Evolutionary conservation across 305 asterid genomes (phyloP), one percentile per base, ranked within the genome.

Genomic region (Petunia hybrid): DNA sequence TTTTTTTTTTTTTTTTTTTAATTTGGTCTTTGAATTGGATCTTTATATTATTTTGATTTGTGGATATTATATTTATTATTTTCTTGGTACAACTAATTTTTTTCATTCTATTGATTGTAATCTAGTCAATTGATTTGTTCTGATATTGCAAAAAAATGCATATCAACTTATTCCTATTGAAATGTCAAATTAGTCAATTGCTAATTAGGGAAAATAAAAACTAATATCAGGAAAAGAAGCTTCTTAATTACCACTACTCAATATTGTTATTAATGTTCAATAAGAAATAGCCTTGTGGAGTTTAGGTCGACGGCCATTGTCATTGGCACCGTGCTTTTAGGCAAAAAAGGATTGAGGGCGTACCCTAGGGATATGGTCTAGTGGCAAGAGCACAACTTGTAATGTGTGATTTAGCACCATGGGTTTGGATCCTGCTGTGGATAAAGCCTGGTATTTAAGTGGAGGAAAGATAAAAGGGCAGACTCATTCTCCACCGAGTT

Each of bases 21-120:
- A n/a, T 70, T 46, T 5, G 1, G 39, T 77, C 57, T 57, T 45
- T 43, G 36, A 68, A 64, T 43, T 51, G 46, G 80, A 81, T 77
- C 82, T 62, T 70, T 41, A 42, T 2, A 83, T 16, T 79, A 91
- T 93, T 95, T 39, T 76, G 4, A 8, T 31, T 51, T 36, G 40
- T 46, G 39, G 40, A 6, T 60, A 2, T 60, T 22, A 8, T 22
- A 10, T 70, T 68, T 68, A 16, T 0, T 43, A 22, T 43, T 40
- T 66, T 1, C 4, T 66, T 1, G 10, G 6, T 14, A 0, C 42
- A 45, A 5, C 31, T 73, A 38, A 51, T 73, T 7, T 51, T 7
- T 51, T 8, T 51, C 45, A 48, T 10, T 71, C 3, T 9, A n/a
- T 41, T 67, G 38, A 67, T 38, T 1, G 6, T 48, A 41, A 67